These are phyloP conservation scores for Apiotrichum gamsii DNA, from an alignment of 1,284 basidiomycete species.

Conservation along the genomic window DNA sequence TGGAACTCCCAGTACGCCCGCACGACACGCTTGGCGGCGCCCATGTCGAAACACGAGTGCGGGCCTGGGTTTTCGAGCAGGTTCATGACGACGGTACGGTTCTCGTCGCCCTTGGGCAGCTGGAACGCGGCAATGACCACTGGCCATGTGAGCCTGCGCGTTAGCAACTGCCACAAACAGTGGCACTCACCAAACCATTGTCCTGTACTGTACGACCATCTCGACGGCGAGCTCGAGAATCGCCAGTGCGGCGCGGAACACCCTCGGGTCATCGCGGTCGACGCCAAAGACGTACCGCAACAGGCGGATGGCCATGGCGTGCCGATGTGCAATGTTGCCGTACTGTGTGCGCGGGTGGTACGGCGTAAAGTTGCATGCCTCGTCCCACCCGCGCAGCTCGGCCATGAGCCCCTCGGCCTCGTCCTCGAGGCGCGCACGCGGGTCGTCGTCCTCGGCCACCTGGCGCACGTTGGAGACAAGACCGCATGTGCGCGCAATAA, in stretches of 20 bases:
- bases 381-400: constrained; percentile 37
- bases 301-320: constrained; percentile 33
- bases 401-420: constrained; percentile 28
- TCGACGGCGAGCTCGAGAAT: constrained; percentile 39
- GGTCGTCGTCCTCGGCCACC: neutral
- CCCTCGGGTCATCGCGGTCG: constrained; percentile 22
- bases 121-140: constrained; percentile 38
- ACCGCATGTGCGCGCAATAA: constrained; percentile 20
- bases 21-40: constrained; percentile 17
- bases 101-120: constrained; percentile 24
- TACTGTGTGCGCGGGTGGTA: constrained; percentile 36
- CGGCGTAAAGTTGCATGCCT: constrained; percentile 30
- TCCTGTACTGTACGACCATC: constrained; percentile 25
- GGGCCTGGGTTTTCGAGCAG: constrained; percentile 31
- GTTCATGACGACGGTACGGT: constrained; percentile 20
- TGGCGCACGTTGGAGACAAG: constrained; percentile 19
- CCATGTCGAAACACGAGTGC: constrained; percentile 37
- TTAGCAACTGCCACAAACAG: neutral
- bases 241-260: constrained; percentile 20
- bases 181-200: constrained; percentile 26
- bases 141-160: constrained; percentile 37
- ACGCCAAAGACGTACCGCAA: constrained; percentile 32
- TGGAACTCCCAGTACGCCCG: constrained; percentile 20
- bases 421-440: neutral
- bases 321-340: constrained; percentile 36